A percentile compares a stretch with the other conserved stretches of the same genome.
These are phyloP conservation scores for Diaporthe citrichinensis DNA, from an alignment of 2,329 filamentous ascomycete genomes.

Conservation along the genomic window DNA sequence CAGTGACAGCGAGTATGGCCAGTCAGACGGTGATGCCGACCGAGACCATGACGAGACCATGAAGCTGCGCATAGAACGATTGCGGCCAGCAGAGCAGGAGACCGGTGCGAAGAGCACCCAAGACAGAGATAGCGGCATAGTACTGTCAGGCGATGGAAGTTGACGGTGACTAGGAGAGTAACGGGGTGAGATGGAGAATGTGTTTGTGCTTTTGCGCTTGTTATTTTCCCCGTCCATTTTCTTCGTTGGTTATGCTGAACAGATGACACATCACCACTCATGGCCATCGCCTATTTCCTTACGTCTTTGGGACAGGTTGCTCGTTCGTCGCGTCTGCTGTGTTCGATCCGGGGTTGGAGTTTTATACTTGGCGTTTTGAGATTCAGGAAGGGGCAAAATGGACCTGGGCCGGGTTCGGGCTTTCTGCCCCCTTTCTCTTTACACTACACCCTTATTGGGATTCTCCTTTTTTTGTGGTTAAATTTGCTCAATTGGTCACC, in stretches of 20 bases:
- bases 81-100: conserved; percentile 25
- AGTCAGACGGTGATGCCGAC: conserved; percentile 8
- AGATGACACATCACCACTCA: conserved; percentile 34
- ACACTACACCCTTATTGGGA: not conserved
- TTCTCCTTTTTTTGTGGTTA: conserved; percentile 19
- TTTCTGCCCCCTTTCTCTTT: conserved; percentile 3
- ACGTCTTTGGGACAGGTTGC: not conserved
- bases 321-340: conserved; percentile 8
- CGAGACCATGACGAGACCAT: conserved; percentile 39
- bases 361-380: conserved; percentile 36
- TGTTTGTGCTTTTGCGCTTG: not conserved
- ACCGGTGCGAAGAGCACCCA: conserved; percentile 36
- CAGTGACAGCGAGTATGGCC: conserved; percentile 24
- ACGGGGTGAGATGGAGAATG: not conserved
- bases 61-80: conserved; percentile 39
- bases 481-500: conserved; percentile 22
- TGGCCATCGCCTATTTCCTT: conserved; percentile 29
- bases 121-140: conserved; percentile 42
- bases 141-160: conserved; percentile 37
- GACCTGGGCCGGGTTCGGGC: conserved; percentile 33
- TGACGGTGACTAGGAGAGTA: not conserved
- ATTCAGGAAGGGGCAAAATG: conserved; percentile 10
- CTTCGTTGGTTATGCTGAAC: not conserved
- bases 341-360: conserved; percentile 25
- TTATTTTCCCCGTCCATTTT: not conserved